Percentiles rank a stretch among this genome's conserved stretches.
Conservation (phyloP, 768 basidiomycete genomes). For the Panaeolus papilionaceus region DNA sequence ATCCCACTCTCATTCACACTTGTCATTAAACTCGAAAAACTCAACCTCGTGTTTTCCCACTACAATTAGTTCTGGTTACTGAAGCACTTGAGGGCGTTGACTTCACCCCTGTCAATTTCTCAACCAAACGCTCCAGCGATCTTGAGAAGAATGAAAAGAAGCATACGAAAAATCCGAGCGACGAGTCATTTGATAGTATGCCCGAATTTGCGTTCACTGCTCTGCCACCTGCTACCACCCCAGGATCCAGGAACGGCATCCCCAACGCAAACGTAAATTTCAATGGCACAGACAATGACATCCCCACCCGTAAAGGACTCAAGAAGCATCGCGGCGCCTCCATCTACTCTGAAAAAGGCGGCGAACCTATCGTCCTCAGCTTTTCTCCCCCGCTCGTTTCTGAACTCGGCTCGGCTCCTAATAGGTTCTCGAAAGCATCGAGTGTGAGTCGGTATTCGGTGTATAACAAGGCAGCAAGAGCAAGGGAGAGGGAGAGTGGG, state of each 20-base stretch:
- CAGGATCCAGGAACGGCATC: too few species aligned
- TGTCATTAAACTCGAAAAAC: neutral
- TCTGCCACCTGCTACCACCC: neutral
- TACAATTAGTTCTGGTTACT: conserved; percentile 42
- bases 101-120: conserved; percentile 50
- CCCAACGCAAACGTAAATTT: too few species aligned
- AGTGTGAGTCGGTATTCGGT: neutral
- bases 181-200: neutral
- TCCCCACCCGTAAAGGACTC: neutral
- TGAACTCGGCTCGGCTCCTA: conserved; percentile 26
- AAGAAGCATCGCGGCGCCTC: conserved; percentile 27
- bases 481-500: neutral
- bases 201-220: neutral
- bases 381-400: conserved; percentile 35
- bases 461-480: neutral
- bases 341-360: conserved; percentile 33
- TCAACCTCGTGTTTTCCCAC: too few species aligned
- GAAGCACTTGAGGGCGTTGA: conserved; percentile 47
- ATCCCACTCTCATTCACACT: neutral
- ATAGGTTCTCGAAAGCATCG: neutral
- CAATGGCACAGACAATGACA: too few species aligned
- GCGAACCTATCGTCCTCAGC: conserved; percentile 33
- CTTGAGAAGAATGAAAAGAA: neutral
- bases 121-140: conserved; percentile 16
- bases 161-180: neutral